Conservation (phyloP, 768 basidiomycete genomes). For the Mycena polygramma region DNA sequence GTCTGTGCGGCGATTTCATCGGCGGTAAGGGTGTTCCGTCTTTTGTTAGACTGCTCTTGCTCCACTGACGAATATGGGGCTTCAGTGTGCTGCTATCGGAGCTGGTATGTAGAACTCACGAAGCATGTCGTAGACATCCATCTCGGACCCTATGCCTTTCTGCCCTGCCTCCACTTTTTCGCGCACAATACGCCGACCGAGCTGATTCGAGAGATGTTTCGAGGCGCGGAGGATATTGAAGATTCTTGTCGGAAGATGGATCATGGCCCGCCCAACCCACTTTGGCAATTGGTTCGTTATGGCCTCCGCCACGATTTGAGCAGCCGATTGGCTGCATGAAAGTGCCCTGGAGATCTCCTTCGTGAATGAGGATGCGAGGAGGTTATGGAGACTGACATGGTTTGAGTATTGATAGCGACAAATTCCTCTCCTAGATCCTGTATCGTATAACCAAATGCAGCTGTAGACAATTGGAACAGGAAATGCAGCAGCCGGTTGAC, state of each 20-base stretch:
- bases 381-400: not conserved
- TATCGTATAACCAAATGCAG: not conserved
- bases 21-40: slow-evolving; percentile 14
- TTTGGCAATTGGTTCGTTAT: not conserved
- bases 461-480: not conserved
- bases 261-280: not conserved
- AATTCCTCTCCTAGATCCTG: not conserved
- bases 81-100: not conserved
- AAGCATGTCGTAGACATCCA: slow-evolving; percentile 10
- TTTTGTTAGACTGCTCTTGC: not conserved
- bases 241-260: slow-evolving; percentile 6
- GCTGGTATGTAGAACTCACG: not conserved
- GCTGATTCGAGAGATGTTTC: not conserved
- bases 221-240: slow-evolving; percentile 7
- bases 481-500: not conserved
- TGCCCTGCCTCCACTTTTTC: slow-evolving; percentile 4
- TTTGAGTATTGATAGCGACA: not conserved
- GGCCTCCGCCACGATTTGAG: not conserved
- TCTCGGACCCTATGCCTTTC: not conserved
- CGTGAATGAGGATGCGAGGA: not conserved
- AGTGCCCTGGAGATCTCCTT: not conserved
- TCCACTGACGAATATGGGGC: not conserved
- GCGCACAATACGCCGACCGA: slow-evolving; percentile 1
- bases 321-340: slow-evolving; percentile 1
- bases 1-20: slow-evolving; percentile 16